Percentiles rank a stretch among this genome's conserved stretches.
phyloP scores from a whole-genome alignment of 768 basidiomycete species.

The Russula vinacea region DNA sequence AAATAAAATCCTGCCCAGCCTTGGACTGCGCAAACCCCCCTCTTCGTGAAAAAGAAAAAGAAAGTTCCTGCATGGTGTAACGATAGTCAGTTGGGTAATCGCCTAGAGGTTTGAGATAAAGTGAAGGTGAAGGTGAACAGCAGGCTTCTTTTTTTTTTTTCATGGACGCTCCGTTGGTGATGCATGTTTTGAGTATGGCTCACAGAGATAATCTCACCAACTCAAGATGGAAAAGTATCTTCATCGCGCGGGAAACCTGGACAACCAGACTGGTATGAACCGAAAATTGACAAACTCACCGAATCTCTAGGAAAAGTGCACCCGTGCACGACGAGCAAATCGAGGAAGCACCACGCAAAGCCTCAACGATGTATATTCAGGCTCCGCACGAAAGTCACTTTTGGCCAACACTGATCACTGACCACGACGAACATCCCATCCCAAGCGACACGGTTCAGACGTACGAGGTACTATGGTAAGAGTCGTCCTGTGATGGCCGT shows the following conservation, averaged over 20 bases:
- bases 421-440: background rate
- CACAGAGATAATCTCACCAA: conserved; percentile 29
- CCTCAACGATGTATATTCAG: background rate
- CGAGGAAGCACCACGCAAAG: no score
- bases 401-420: background rate
- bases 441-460: background rate
- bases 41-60: background rate
- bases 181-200: conserved; percentile 33
- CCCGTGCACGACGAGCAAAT: no score
- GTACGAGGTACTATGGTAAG: background rate
- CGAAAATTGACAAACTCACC: conserved; percentile 17
- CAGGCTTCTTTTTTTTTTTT: background rate
- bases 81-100: background rate
- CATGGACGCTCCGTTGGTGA: conserved; percentile 31
- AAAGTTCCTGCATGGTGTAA: background rate
- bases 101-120: background rate
- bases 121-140: background rate
- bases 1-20: background rate
- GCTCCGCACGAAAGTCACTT: conserved; percentile 12
- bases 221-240: conserved; percentile 31
- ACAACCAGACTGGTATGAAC: background rate
- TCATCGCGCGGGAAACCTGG: conserved; percentile 23
- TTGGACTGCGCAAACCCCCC: background rate
- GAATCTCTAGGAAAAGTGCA: background rate
- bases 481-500: background rate